Conservation (phyloP, 1,139 yeast genomes). For the Magnusiomyces tetraspermus region DNA sequence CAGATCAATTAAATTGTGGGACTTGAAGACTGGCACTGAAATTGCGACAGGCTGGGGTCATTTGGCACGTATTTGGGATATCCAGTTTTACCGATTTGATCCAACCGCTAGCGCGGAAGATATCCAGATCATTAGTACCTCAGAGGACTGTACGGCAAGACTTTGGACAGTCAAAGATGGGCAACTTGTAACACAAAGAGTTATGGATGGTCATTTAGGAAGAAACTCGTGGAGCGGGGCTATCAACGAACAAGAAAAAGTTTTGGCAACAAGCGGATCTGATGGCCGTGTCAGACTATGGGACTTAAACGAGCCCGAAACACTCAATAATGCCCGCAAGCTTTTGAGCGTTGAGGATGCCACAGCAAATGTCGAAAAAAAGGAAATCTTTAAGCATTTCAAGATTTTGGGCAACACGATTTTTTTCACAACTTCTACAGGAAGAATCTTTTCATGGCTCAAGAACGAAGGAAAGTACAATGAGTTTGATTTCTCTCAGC, state of each 20-base stretch:
- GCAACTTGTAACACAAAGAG: slow-evolving; percentile 38
- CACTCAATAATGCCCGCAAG: slow-evolving; percentile 26
- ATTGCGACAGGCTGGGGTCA: slow-evolving; percentile 93
- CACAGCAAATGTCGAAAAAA: background rate
- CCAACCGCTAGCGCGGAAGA: slow-evolving; percentile 16
- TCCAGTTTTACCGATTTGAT: slow-evolving; percentile 43
- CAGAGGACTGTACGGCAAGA: slow-evolving; percentile 88
- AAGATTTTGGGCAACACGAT: slow-evolving; percentile 1
- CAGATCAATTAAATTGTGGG: slow-evolving; percentile 74
- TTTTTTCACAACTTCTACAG: slow-evolving; percentile 2
- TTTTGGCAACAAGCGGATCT: slow-evolving; percentile 71
- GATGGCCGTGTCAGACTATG: slow-evolving; percentile 70
- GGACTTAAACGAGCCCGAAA: slow-evolving; percentile 36
- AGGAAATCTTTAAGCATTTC: slow-evolving; percentile 20
- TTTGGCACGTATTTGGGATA: slow-evolving; percentile 84
- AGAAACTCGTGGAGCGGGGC: slow-evolving; percentile 85
- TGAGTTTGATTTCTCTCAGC: slow-evolving; percentile 30
- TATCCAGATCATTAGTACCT: slow-evolving; percentile 47
- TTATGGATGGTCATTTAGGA: slow-evolving; percentile 64
- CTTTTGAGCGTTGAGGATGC: slow-evolving; percentile 30
- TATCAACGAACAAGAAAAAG: slow-evolving; percentile 37
- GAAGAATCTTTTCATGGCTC: background rate
- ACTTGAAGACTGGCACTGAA: slow-evolving; percentile 43
- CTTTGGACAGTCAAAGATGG: slow-evolving; percentile 45
- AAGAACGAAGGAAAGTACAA: slow-evolving; percentile 21